Percentiles rank a stretch among this genome's conserved stretches.
These are phyloP conservation scores for Berkeleyomyces rouxiae DNA, from an alignment of 2,329 filamentous ascomycete genomes.

Conservation along the genomic window DNA sequence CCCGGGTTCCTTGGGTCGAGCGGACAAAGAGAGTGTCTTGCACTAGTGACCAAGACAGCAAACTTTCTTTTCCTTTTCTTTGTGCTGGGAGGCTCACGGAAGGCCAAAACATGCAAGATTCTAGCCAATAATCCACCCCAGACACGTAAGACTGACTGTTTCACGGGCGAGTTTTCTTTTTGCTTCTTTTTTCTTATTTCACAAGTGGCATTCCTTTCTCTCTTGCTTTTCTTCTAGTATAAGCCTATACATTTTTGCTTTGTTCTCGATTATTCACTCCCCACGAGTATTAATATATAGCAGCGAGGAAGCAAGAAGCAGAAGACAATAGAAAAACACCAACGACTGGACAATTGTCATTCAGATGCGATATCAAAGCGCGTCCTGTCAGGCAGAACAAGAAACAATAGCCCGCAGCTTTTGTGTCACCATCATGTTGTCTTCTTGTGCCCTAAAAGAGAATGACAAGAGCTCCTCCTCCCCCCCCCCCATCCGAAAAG, in stretches of 20 bases:
- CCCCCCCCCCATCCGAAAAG: background rate
- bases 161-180: no score
- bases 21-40: no score
- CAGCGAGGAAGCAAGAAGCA: background rate
- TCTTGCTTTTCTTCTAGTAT: background rate
- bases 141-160: no score
- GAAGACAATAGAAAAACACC: background rate
- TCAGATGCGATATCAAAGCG: no score
- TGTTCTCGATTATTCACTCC: background rate
- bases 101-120: no score
- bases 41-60: no score
- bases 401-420: background rate
- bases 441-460: background rate
- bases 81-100: no score
- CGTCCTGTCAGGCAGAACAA: background rate
- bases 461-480: background rate
- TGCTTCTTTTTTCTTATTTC: no score
- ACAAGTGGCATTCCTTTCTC: background rate
- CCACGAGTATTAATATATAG: background rate
- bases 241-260: no score
- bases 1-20: no score
- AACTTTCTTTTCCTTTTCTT: no score
- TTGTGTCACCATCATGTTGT: background rate
- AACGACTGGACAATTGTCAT: background rate
- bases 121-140: no score